Evolutionary conservation across 768 basidiomycete genomes (phyloP).

Genomic region (Pleurotus citrinopileatus): DNA sequence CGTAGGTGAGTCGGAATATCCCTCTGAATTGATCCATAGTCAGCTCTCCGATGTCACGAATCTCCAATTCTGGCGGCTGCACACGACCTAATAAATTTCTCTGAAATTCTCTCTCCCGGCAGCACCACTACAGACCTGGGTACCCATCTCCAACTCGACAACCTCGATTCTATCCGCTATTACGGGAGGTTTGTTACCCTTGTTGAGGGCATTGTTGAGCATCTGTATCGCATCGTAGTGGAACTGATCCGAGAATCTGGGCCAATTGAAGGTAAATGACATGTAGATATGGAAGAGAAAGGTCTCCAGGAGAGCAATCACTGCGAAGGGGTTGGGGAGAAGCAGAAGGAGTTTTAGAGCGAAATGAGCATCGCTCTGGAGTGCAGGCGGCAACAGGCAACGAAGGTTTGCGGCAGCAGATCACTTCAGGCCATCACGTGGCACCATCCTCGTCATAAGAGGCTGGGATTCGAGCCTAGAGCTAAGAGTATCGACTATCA

Average conservation of each 20-base stretch:
- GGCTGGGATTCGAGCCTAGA: no score
- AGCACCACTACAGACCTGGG: conserved; percentile 57
- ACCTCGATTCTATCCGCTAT: conserved; percentile 98
- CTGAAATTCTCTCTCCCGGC: background rate
- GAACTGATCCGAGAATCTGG: conserved; percentile 94
- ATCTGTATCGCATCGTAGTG: conserved; percentile 95
- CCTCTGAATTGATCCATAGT: conserved; percentile 95
- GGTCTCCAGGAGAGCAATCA: no score
- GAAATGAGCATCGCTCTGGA: background rate
- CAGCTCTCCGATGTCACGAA: conserved; percentile 96
- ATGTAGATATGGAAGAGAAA: no score
- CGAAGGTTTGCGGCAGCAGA: conserved; percentile 1
- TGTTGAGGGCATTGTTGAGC: conserved; percentile 95
- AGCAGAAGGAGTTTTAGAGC: background rate
- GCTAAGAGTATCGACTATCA: no score
- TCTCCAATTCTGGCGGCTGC: conserved; percentile 94
- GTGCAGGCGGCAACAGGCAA: background rate
- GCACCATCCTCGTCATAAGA: no score
- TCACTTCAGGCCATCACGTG: no score
- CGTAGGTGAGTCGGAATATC: conserved; percentile 93
- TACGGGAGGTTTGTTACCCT: conserved; percentile 95
- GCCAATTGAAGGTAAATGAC: conserved; percentile 96
- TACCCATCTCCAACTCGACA: conserved; percentile 98
- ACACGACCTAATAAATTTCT: conserved; percentile 3
- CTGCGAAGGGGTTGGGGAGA: no score